Evolutionary conservation across 176 grass and related monocot genomes (phyloP).

Genomic region (Neostapfia colusana): DNA sequence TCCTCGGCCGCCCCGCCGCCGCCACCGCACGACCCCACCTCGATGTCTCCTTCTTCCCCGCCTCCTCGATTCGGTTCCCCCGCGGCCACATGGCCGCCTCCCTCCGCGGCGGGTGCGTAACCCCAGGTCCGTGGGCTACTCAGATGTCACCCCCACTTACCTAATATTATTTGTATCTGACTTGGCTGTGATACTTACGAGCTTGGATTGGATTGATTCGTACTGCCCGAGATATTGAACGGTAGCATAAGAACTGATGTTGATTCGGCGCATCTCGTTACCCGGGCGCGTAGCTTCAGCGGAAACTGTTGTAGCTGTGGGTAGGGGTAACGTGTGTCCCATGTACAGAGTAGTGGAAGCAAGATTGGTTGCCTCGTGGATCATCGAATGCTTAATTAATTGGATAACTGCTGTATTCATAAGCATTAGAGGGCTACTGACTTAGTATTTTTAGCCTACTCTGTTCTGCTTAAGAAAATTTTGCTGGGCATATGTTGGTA

Average conservation of each 20-base stretch:
- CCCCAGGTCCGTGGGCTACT: slow-evolving; percentile 35
- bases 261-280: not conserved
- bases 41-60: not conserved
- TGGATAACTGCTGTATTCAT: not conserved
- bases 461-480: not conserved
- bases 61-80: slow-evolving; percentile 41
- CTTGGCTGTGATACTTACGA: not conserved
- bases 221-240: not conserved
- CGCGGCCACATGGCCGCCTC: slow-evolving; percentile 5
- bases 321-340: not conserved
- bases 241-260: not conserved
- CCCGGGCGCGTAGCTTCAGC: not conserved
- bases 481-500: not conserved
- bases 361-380: not conserved
- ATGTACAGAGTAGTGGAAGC: not conserved
- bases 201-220: not conserved
- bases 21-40: not conserved
- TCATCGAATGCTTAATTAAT: not conserved
- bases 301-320: not conserved
- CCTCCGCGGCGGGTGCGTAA: slow-evolving; percentile 22
- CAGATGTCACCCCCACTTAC: not conserved
- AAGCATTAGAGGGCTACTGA: not conserved
- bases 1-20: slow-evolving; percentile 30
- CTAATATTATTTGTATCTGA: no score
- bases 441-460: not conserved